phyloP scores from a whole-genome alignment of 2,329 filamentous ascomycete species.

The Coniochaeta prunicola region DNA sequence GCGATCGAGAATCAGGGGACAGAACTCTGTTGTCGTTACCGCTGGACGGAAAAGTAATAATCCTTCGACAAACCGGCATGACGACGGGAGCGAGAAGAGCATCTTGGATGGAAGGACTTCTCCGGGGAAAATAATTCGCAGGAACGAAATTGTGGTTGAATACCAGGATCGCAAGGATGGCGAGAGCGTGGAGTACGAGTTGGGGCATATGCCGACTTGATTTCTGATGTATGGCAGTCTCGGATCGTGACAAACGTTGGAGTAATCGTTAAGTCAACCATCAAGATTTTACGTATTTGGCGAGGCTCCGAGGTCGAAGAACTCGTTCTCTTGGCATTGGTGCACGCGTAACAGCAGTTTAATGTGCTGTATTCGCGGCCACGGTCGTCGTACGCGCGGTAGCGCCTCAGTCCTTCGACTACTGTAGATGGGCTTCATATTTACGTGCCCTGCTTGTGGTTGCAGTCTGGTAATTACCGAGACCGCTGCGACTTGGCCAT shows the following conservation, averaged over 20 bases:
- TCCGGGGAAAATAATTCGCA: background rate
- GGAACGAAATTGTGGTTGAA: constrained; percentile 1
- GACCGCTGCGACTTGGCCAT: too few relatives aligned
- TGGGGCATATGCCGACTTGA: background rate
- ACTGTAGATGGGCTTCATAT: too few relatives aligned
- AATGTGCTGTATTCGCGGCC: too few relatives aligned
- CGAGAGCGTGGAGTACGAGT: background rate
- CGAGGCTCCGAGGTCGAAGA: too few relatives aligned
- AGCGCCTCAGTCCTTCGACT: too few relatives aligned
- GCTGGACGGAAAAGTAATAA: background rate
- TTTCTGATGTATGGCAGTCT: background rate
- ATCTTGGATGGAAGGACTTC: background rate
- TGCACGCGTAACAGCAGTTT: too few relatives aligned
- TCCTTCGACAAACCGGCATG: background rate
- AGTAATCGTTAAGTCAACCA: background rate
- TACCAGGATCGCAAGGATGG: constrained; percentile 1
- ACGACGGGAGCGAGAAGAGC: constrained; percentile 2
- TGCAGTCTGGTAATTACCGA: too few relatives aligned
- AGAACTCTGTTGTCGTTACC: background rate
- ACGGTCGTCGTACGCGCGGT: too few relatives aligned
- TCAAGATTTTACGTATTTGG: too few relatives aligned
- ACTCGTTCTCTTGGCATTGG: too few relatives aligned
- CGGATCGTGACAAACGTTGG: background rate
- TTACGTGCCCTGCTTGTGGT: too few relatives aligned
- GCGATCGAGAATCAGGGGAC: background rate